Percentiles rank a stretch among this genome's conserved stretches.
These are phyloP conservation scores for Phaseolus coccineus DNA, from an alignment of 331 rosid genomes.

Conservation along the genomic window DNA sequence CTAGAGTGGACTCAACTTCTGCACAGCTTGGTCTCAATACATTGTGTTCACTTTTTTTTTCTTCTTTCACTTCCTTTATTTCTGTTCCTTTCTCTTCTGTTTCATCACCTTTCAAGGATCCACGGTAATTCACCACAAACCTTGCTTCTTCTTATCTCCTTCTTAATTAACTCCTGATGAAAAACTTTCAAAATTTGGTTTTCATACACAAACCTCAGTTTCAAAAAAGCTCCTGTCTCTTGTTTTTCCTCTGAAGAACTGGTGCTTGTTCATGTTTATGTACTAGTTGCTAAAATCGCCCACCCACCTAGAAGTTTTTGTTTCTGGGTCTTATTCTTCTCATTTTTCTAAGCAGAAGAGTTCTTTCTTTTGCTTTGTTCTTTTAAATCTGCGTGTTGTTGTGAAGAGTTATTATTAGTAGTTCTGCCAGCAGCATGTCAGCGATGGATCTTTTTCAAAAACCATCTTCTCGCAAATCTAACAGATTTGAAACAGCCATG, in stretches of 20 bases:
- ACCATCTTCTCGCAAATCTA: constrained; percentile 50
- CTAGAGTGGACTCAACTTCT: constrained; percentile 6
- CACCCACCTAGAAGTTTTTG: background rate
- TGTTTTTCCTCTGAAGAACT: constrained; percentile 35
- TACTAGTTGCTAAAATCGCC: constrained; percentile 5
- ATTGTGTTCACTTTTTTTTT: constrained; percentile 7
- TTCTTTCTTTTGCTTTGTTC: background rate
- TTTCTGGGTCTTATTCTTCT: constrained; percentile 35
- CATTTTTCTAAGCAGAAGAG: constrained; percentile 2
- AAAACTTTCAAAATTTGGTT: constrained; percentile 33
- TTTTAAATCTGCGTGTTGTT: constrained; percentile 16
- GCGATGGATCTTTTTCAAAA: constrained; percentile 53
- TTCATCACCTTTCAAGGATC: constrained; percentile 23
- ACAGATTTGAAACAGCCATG: constrained; percentile 60
- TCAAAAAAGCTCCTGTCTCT: constrained; percentile 15
- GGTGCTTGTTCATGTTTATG: constrained; percentile 22
- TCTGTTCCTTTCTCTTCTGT: background rate
- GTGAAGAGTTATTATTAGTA: background rate
- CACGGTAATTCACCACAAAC: constrained; percentile 5
- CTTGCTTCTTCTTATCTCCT: constrained; percentile 14
- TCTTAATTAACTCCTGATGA: background rate
- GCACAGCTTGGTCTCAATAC: background rate
- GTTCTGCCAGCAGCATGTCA: constrained; percentile 21
- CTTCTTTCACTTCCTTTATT: background rate
- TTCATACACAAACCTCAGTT: background rate